Base-by-base conservation (phyloP, 1,284 basidiomycete genomes). In the Apiotrichum mycotoxinovorans region DNA sequence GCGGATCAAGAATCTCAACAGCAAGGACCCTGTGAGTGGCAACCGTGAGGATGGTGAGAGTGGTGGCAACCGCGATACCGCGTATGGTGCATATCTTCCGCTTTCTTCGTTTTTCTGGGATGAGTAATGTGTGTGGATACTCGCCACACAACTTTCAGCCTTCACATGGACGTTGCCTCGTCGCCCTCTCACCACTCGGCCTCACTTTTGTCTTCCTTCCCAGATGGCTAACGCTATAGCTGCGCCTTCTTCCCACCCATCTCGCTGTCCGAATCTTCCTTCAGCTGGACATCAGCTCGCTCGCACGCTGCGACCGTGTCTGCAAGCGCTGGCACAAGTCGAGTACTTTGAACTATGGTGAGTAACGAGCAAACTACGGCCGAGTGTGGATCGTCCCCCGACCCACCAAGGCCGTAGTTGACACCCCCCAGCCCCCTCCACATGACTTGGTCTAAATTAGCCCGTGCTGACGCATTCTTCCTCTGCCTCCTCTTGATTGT, bases 311-410 rank as follows among this genome's bases (percentile, higher is more conserved):
- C 67, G 83, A 89, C 25, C 77, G 86, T 44, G 89, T 94, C 7
- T 90, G 85, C 52, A 85, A 83, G 75, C 88, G 90, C 73, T 95
- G 91, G 91, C 83, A 82, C 60, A 85, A 85, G 74, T 91, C 88
- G 61, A 89, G 91, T 76, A 89, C 89, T 0, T 72, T 94, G 57
- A 95, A 95, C 74, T 92, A 94, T 72, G 85, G 91, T 90, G 63
- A 56, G 85, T 79, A 2, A 11, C 11, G 8, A 5, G 12, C 30
- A 30, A 12, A 51, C 23, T 37, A 25, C 34, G 47, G 47, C 30
- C 4, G 26, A n/a, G n/a, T n/a, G 5, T n/a, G 11, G 22, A 23
- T n/a, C n/a, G 22, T 30, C n/a, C 12, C 17, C 41, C 43, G 25
- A n/a, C n/a, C n/a, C n/a, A n/a, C n/a, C n/a, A 30, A 30, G 30